phyloP scores from a whole-genome alignment of 371 early-diverging fungal genomes.

The Thermomucor indicae-seudaticae region DNA sequence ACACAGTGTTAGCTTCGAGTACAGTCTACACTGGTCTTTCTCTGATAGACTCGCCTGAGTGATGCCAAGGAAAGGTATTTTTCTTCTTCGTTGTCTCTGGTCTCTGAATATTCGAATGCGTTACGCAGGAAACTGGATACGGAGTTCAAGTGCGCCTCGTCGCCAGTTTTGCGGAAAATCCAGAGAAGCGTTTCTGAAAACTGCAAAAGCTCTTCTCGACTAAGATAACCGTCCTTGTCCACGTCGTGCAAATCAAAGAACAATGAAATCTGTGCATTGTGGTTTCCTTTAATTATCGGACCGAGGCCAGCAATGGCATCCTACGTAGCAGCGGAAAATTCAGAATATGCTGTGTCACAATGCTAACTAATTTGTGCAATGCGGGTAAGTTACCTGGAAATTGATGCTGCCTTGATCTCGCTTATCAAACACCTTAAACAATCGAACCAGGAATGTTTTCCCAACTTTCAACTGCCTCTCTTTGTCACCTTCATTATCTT shows the following conservation, averaged over 20 bases:
- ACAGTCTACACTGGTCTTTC: not conserved
- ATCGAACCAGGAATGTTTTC: conserved; percentile 37
- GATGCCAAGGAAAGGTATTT: conserved; percentile 35
- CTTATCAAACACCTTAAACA: conserved; percentile 57
- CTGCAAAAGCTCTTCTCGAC: conserved; percentile 81
- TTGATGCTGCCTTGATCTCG: conserved; percentile 57
- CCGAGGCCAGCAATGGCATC: conserved; percentile 81
- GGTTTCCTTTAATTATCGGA: conserved; percentile 73
- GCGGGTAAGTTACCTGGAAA: conserved; percentile 38
- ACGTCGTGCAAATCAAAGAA: conserved; percentile 86
- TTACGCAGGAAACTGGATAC: conserved; percentile 71
- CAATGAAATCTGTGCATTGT: conserved; percentile 74
- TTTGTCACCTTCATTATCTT: conserved; percentile 18
- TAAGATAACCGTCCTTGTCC: conserved; percentile 68
- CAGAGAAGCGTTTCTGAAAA: conserved; percentile 87
- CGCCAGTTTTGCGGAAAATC: conserved; percentile 48
- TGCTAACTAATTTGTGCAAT: too few relatives aligned
- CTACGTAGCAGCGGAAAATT: conserved; percentile 32
- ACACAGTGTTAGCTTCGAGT: not conserved
- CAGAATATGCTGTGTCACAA: too few relatives aligned
- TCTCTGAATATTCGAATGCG: conserved; percentile 65
- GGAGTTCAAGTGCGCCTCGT: conserved; percentile 57
- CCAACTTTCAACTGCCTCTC: conserved; percentile 39
- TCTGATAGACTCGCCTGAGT: conserved; percentile 21
- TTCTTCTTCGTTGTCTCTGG: conserved; percentile 14